Percentiles rank a stretch among this genome's conserved stretches.
Evolutionary conservation across 257 asterid genomes (phyloP).

Genomic region (Scutellaria minor): DNA sequence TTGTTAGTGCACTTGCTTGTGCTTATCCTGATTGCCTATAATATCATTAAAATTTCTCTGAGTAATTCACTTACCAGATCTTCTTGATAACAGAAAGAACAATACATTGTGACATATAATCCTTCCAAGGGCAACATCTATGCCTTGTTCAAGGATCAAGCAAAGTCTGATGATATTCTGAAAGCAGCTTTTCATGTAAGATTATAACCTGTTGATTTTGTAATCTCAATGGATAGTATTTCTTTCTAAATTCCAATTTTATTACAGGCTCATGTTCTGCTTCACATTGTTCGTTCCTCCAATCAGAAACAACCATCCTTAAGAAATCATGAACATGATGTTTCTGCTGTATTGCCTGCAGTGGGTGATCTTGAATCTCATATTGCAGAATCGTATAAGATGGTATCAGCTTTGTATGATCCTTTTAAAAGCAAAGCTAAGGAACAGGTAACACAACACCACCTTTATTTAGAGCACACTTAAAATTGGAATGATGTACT

Average conservation of each 20-base stretch:
- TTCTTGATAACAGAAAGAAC: constrained; percentile 71
- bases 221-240: constrained; percentile 3
- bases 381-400: constrained; percentile 83
- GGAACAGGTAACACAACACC: constrained; percentile 69
- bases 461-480: constrained; percentile 3
- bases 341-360: constrained; percentile 46
- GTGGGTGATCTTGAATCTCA: constrained; percentile 72
- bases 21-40: constrained; percentile 18
- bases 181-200: constrained; percentile 98
- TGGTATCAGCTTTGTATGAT: constrained; percentile 89
- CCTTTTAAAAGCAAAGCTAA: constrained; percentile 88
- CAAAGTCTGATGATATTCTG: constrained; percentile 92
- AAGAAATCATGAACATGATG: constrained; percentile 48
- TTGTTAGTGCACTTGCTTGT: constrained; percentile 29
- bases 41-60: background rate
- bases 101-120: constrained; percentile 78
- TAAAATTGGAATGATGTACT: background rate
- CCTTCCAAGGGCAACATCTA: constrained; percentile 81
- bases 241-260: constrained; percentile 40
- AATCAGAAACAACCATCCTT: constrained; percentile 50
- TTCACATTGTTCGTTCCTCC: constrained; percentile 72
- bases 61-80: constrained; percentile 25
- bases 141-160: constrained; percentile 94
- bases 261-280: constrained; percentile 93
- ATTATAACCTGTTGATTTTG: constrained; percentile 32